phyloP scores from a whole-genome alignment of 805 yeast genomes.

The Monosporozyma servazzii region DNA sequence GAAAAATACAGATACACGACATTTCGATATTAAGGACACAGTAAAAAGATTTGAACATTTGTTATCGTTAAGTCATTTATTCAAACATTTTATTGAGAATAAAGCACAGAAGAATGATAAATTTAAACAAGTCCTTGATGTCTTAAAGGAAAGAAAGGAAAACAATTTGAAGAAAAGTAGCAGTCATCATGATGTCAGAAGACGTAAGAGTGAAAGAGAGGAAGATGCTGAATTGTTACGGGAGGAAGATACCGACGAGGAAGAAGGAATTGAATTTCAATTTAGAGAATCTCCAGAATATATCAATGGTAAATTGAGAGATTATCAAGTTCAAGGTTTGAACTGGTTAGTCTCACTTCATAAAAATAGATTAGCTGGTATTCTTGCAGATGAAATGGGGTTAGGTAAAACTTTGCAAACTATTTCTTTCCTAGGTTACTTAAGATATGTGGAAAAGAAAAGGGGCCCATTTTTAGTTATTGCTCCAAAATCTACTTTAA shows the following conservation, averaged over 20 bases:
- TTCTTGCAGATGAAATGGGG: conserved; percentile 82
- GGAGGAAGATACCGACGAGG: conserved; percentile 28
- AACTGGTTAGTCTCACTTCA: conserved; percentile 68
- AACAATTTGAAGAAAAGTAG: conserved; percentile 6
- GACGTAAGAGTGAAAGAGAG: conserved; percentile 67
- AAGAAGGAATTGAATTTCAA: conserved; percentile 28
- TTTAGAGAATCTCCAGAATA: conserved; percentile 80
- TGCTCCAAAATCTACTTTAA: conserved; percentile 73
- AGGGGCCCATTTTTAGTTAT: conserved; percentile 69
- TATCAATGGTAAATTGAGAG: conserved; percentile 54
- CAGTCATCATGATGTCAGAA: conserved; percentile 28
- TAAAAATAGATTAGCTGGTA: conserved; percentile 63
- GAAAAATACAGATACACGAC: conserved; percentile 15
- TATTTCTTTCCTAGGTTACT: conserved; percentile 63
- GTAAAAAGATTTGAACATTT: conserved; percentile 60
- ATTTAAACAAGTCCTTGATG: conserved; percentile 44
- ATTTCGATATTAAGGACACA: conserved; percentile 49
- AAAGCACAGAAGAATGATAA: conserved; percentile 55
- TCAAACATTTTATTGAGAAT: conserved; percentile 57
- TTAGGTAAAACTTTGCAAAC: conserved; percentile 76
- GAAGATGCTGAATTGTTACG: conserved; percentile 69
- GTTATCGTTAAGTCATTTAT: conserved; percentile 54
- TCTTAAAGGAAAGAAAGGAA: conserved; percentile 19
- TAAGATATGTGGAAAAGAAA: conserved; percentile 49
- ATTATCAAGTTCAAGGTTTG: conserved; percentile 72